Conservation (phyloP, 2,329 filamentous ascomycete species). For the Phyllosticta citriasiana region DNA sequence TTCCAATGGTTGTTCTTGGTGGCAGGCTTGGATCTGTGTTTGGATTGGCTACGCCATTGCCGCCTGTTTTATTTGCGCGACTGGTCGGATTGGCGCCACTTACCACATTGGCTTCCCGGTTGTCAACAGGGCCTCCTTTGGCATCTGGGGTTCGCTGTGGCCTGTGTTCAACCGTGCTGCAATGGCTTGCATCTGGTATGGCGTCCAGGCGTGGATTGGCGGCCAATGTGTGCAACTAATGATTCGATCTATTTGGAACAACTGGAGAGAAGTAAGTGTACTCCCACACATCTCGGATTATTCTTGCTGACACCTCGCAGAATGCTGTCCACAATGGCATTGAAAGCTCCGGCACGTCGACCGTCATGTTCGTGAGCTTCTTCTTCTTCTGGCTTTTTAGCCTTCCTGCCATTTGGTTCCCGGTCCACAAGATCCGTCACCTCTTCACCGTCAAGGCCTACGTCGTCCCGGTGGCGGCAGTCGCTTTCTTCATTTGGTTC, state of each 20-base stretch:
- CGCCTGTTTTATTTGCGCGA: conserved; percentile 63
- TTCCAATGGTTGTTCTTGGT: conserved; percentile 70
- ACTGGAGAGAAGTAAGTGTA: conserved; percentile 40
- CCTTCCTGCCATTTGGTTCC: conserved; percentile 79
- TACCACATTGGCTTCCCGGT: conserved; percentile 91
- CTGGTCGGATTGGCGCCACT: conserved; percentile 71
- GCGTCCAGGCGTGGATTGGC: conserved; percentile 77
- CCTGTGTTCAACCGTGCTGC: conserved; percentile 81
- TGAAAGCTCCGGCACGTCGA: conserved; percentile 59
- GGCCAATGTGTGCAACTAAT: conserved; percentile 74
- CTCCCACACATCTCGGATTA: not conserved
- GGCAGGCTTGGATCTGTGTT: conserved; percentile 70
- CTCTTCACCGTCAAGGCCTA: conserved; percentile 85
- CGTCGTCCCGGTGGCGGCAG: conserved; percentile 71
- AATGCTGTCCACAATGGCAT: conserved; percentile 59
- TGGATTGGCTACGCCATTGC: conserved; percentile 78
- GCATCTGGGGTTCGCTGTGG: conserved; percentile 83
- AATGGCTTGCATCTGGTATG: conserved; percentile 83
- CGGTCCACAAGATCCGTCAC: conserved; percentile 79
- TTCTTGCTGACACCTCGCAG: conserved; percentile 24
- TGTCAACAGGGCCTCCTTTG: conserved; percentile 66
- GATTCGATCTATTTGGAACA: conserved; percentile 75
- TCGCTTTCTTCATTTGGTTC: conserved; percentile 82
- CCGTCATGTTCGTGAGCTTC: conserved; percentile 68
- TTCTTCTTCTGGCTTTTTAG: conserved; percentile 78